phyloP scores from a whole-genome alignment of 176 grass and related monocot genomes.

The Saccharum officinarum region DNA sequence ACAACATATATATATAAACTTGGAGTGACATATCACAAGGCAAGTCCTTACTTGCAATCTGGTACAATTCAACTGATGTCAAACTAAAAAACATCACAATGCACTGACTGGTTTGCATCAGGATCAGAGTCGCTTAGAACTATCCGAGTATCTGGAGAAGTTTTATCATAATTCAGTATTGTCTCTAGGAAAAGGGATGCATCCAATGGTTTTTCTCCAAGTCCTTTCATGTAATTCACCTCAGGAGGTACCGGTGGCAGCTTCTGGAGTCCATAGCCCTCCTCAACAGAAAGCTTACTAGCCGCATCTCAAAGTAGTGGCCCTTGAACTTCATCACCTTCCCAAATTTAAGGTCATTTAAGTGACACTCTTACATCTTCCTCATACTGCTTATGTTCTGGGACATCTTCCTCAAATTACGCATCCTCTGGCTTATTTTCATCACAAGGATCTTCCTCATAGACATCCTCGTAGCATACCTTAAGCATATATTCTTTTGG shows the following conservation, averaged over 20 bases:
- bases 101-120: background rate
- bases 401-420: background rate
- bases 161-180: background rate
- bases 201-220: background rate
- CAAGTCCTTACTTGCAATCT: background rate
- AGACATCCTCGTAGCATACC: too few species aligned
- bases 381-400: background rate
- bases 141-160: background rate
- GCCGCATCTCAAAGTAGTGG: background rate
- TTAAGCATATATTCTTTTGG: too few species aligned
- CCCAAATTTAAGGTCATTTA: background rate
- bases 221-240: background rate
- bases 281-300: slow-evolving; percentile 14
- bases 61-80: background rate
- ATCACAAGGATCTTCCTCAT: too few species aligned
- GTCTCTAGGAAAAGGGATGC: background rate
- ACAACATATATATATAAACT: background rate
- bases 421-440: background rate
- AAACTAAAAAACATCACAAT: background rate
- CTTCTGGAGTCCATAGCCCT: background rate
- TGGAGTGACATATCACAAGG: background rate
- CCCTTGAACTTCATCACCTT: background rate
- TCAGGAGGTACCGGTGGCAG: background rate
- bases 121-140: background rate
- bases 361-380: background rate